Evolutionary conservation across 176 grass and related monocot genomes (phyloP), one percentile per base, ranked within the genome.

Genomic region (Poa annua): DNA sequence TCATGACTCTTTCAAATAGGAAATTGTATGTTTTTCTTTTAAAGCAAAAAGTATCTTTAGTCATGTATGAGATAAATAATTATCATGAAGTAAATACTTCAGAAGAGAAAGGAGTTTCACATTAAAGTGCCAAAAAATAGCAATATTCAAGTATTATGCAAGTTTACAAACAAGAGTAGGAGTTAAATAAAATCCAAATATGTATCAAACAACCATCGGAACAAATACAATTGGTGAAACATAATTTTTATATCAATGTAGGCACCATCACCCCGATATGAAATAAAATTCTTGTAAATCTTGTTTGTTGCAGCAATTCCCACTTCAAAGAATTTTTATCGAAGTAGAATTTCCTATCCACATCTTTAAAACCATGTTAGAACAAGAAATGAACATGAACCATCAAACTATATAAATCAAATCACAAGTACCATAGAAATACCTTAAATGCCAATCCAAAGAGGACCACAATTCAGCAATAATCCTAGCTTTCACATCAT

Each of bases 341-440:
- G 45, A 74, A 50, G 70, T 19, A 11, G 44, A 50, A 74, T 32
- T 32, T 29, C 70, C 70, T 74, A 74, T 32, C 45, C 14, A 74
- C 24, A 74, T 17, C 45, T 74, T 29, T 74, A 17, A 50, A 17
- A 51, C 7, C 14, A 74, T 50, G 44, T 74, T 74, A 74, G 70
- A 5, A 8, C 6, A 2, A 74, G 13, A 74, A 19, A 17, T 50
- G 45, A 3, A 50, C 7, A 73, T 8, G 13, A 71, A 26, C 6
- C n/a, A 24, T 71, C 12, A 71, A 71, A 71, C 3, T 49, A 10
- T 17, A 72, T 5, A 29, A 73, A 73, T 29, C 70, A 29, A 73
- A 73, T 29, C 70, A 49, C 14, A 49, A 16, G 22, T 73, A 48
- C 44, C 22, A 48, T 48, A 8, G 3, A 72, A 49, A 26, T 13